Conservation (phyloP, 768 basidiomycete genomes). For the Hygrophorus russula region DNA sequence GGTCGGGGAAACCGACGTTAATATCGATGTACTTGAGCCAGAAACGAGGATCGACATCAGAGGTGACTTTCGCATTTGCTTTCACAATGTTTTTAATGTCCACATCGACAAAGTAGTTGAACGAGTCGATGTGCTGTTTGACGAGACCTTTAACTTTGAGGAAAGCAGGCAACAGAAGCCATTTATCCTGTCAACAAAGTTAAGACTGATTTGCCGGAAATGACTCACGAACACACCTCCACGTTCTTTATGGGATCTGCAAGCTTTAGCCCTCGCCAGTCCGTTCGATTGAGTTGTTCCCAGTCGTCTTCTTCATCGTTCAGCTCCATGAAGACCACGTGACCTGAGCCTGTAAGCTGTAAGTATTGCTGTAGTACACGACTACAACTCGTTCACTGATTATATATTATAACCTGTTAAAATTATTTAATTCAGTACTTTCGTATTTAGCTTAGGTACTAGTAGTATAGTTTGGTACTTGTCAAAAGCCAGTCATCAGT, state of each 20-base stretch:
- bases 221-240: constrained; percentile 44
- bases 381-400: too few relatives aligned
- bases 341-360: neutral
- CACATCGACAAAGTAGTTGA: constrained; percentile 96
- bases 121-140: constrained; percentile 98
- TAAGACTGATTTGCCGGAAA: neutral
- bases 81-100: constrained; percentile 96
- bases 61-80: constrained; percentile 88
- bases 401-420: too few relatives aligned
- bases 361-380: too few relatives aligned
- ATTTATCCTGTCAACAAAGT: constrained; percentile 70
- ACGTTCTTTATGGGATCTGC: constrained; percentile 85
- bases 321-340: neutral
- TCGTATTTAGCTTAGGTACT: neutral
- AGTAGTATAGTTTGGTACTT: neutral
- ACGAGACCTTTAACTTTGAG: constrained; percentile 96
- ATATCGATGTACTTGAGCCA: constrained; percentile 97
- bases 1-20: constrained; percentile 82
- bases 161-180: constrained; percentile 93
- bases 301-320: constrained; percentile 33
- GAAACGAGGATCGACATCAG: constrained; percentile 93
- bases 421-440: too few relatives aligned
- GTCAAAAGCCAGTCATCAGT: too few relatives aligned
- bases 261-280: constrained; percentile 71
- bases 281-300: constrained; percentile 42